Evolutionary conservation across 2,329 filamentous ascomycete species (phyloP).

Genomic region (Dryadomyces quercus-mongolicae): DNA sequence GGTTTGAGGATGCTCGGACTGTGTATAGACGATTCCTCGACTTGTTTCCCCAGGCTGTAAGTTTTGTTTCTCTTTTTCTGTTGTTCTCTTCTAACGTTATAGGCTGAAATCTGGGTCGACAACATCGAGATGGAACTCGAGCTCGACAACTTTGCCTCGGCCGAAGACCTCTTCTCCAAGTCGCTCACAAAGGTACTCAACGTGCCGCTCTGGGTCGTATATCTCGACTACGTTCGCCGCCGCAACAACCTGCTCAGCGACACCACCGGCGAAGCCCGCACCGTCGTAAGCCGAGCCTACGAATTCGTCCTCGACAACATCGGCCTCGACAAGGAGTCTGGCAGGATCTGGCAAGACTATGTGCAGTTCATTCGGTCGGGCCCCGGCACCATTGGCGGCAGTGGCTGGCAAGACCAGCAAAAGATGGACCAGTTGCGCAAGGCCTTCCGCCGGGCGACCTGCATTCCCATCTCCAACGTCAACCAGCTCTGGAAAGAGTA

Average conservation of each 20-base stretch:
- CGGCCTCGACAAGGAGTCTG: slow-evolving; percentile 83
- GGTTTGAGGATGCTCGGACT: slow-evolving; percentile 66
- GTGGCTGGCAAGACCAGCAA: slow-evolving; percentile 90
- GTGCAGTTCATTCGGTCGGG: slow-evolving; percentile 84
- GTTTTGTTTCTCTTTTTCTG: slow-evolving; percentile 24
- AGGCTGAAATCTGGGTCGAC: slow-evolving; percentile 87
- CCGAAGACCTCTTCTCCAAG: slow-evolving; percentile 71
- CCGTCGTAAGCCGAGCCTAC: slow-evolving; percentile 74
- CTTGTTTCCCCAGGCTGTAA: slow-evolving; percentile 81
- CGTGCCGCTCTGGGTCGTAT: slow-evolving; percentile 81
- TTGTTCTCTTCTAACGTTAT: slow-evolving; percentile 20
- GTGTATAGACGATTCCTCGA: slow-evolving; percentile 80
- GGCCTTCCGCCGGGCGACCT: slow-evolving; percentile 82
- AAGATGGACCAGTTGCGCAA: slow-evolving; percentile 94
- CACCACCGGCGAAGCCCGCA: slow-evolving; percentile 60
- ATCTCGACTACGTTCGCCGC: slow-evolving; percentile 89
- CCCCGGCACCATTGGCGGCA: slow-evolving; percentile 75
- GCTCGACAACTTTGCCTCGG: slow-evolving; percentile 65
- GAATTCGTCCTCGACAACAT: slow-evolving; percentile 85
- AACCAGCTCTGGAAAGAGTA: slow-evolving; percentile 94
- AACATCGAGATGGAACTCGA: slow-evolving; percentile 86
- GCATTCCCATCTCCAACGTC: slow-evolving; percentile 71
- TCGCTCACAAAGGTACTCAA: slow-evolving; percentile 70
- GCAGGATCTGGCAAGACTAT: slow-evolving; percentile 86
- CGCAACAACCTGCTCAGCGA: slow-evolving; percentile 84